phyloP scores from a whole-genome alignment of 176 grass and related monocot species.

The Eragrostis curvula region DNA sequence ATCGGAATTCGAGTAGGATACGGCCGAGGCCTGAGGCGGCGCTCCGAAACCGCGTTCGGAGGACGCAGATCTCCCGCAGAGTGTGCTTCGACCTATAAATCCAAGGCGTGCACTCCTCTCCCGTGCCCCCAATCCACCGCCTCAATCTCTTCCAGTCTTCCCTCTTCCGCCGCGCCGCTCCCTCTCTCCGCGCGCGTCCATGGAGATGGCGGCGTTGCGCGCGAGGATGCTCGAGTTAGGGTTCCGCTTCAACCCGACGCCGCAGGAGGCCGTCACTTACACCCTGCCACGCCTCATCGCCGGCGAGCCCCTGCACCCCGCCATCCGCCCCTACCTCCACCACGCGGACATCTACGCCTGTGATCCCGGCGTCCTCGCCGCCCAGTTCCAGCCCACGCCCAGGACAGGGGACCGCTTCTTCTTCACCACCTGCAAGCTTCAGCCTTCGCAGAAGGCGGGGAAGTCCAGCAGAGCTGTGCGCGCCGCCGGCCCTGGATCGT shows the following conservation, averaged over 20 bases:
- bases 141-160: too few relatives aligned
- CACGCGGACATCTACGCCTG: not conserved
- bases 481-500: not conserved
- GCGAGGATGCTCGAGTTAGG: not conserved
- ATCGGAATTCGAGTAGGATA: too few relatives aligned
- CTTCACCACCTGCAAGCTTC: not conserved
- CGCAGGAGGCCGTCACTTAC: not conserved
- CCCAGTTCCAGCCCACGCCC: not conserved
- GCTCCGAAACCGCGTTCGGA: too few relatives aligned
- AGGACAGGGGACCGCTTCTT: not conserved
- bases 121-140: too few relatives aligned
- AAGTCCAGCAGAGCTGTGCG: not conserved
- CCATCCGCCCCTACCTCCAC: not conserved
- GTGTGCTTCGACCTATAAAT: too few relatives aligned
- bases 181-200: too few relatives aligned
- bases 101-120: too few relatives aligned
- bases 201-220: not conserved
- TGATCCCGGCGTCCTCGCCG: not conserved
- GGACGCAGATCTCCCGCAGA: too few relatives aligned
- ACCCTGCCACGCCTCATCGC: constrained; percentile 1
- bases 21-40: too few relatives aligned
- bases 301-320: not conserved
- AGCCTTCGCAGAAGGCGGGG: not conserved
- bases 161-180: too few relatives aligned
- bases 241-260: not conserved